Evolutionary conservation across 1,139 yeast species (phyloP).

Genomic region (Debaryomyces sp.): DNA sequence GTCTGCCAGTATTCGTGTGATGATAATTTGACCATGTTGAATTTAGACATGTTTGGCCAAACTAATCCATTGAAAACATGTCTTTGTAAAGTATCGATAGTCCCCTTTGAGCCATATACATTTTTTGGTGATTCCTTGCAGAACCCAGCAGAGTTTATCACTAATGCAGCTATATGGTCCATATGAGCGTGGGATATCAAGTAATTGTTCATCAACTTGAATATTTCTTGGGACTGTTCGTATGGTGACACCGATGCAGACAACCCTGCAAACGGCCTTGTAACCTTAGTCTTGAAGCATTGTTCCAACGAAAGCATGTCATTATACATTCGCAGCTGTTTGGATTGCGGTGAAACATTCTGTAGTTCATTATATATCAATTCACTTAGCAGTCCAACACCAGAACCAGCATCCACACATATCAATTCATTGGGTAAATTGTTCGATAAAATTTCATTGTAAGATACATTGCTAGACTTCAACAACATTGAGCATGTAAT

Average conservation of each 20-base stretch:
- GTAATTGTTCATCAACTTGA: slow-evolving; percentile 43
- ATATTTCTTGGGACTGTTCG: slow-evolving; percentile 29
- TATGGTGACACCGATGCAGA: slow-evolving; percentile 18
- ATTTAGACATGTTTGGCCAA: slow-evolving; percentile 74
- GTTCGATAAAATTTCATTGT: slow-evolving; percentile 32
- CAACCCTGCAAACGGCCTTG: slow-evolving; percentile 34
- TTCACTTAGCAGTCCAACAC: slow-evolving; percentile 59
- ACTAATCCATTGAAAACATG: slow-evolving; percentile 72
- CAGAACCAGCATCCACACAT: slow-evolving; percentile 81
- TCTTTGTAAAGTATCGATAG: slow-evolving; percentile 53
- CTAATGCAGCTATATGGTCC: slow-evolving; percentile 74
- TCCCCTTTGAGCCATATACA: slow-evolving; percentile 56
- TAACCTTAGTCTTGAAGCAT: slow-evolving; percentile 23
- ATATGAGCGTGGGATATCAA: slow-evolving; percentile 83
- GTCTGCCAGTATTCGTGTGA: slow-evolving; percentile 19
- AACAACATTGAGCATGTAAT: slow-evolving; percentile 66
- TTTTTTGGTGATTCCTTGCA: slow-evolving; percentile 29
- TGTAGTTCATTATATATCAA: slow-evolving; percentile 39
- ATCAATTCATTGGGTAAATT: slow-evolving; percentile 42
- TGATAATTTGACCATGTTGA: slow-evolving; percentile 30
- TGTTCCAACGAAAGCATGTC: slow-evolving; percentile 23
- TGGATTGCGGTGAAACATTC: slow-evolving; percentile 13
- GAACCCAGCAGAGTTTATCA: slow-evolving; percentile 71
- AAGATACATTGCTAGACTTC: slow-evolving; percentile 53
- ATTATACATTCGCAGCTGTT: slow-evolving; percentile 26